Percentiles rank a stretch among this genome's conserved stretches.
Conservation (phyloP, 305 asterid genomes). For the Fraxinus nigra region DNA sequence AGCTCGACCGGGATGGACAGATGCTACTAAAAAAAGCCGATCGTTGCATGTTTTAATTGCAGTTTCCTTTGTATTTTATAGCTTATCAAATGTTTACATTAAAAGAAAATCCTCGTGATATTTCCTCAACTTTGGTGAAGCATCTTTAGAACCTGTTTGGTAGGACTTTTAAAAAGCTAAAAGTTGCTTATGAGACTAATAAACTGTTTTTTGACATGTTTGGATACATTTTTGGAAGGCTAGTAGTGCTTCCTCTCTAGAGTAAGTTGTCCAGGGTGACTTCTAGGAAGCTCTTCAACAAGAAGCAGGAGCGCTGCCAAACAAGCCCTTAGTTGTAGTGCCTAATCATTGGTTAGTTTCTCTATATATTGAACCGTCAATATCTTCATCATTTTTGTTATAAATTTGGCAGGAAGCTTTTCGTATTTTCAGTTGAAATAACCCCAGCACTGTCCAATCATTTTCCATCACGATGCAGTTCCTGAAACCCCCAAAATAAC, state of each 20-base stretch:
- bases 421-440: neutral
- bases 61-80: neutral
- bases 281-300: neutral
- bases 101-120: neutral
- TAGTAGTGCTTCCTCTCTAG: neutral
- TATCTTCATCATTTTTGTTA: neutral
- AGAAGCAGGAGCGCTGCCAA: neutral
- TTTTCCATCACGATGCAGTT: neutral
- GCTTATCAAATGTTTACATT: neutral
- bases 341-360: neutral
- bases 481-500: neutral
- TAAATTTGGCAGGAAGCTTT: neutral
- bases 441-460: neutral
- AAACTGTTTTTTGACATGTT: neutral
- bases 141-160: neutral
- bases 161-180: neutral
- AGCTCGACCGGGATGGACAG: neutral
- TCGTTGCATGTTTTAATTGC: neutral
- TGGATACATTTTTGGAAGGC: neutral
- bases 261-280: neutral
- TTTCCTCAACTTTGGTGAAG: neutral
- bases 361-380: neutral
- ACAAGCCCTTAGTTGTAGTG: neutral
- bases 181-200: neutral
- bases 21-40: neutral